Evolutionary conservation across 2,329 filamentous ascomycete genomes (phyloP), one percentile per base, ranked within the genome.

Genomic region (Metarhizium brunneum): DNA sequence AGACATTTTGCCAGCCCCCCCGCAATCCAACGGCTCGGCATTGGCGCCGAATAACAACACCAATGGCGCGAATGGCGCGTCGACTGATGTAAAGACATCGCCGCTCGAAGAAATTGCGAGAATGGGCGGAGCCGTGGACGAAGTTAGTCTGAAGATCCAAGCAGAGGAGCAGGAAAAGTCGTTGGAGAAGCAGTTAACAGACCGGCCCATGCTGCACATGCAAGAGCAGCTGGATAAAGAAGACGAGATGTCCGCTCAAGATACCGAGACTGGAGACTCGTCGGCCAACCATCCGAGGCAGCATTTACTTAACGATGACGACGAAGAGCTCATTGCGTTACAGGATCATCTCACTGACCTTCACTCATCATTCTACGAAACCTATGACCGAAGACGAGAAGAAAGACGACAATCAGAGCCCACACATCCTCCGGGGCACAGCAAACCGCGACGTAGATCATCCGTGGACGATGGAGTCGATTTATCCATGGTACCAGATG

Each of bases 161-260:
- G 81, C 85, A 3, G 85, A 89, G 60, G 88, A 94, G 64, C 92
- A 97, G 68, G 90, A 94, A 64, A 89, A 92, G 67, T 82, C 86
- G 0, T 81, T 99, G 51, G 87, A 92, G 66, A 90, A 91, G 58
- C 94, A 99, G 70, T 80, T 97, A 18, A 89, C 86, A 58, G 91
- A 96, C 59, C 83, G 92, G 14, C 94, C 94, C 0, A 73, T 99
- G 32, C 75, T 95, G n/a, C 90, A 94, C 66, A 87, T 95, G 73
- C 94, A 99, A 69, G 88, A 96, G 64, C 80, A 91, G 67, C 79
- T 96, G 25, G 94, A 99, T 65, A 88, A 90, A 63, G 88, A 91
- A 64, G 85, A 90, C 45, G 66, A 69, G 51, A 60, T 64, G 18
- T 57, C 59, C 43, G 60, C 65, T n/a, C 62, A 68, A 51, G 61